phyloP scores from a whole-genome alignment of 345 rosid genomes.

The Physaria fendleri region DNA sequence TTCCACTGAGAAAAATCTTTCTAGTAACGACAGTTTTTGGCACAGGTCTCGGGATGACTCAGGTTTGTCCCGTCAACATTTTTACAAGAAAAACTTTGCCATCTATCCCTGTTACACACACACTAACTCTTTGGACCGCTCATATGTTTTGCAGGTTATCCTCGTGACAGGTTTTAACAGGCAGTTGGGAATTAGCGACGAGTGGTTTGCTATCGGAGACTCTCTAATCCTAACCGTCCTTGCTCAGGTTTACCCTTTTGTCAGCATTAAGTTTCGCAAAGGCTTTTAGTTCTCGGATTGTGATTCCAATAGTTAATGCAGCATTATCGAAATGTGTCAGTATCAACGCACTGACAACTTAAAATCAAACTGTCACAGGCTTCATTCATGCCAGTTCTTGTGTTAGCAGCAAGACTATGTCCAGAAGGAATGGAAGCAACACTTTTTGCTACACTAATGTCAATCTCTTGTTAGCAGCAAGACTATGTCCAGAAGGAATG shows the following conservation, averaged over 20 bases:
- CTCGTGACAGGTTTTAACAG: slow-evolving; percentile 84
- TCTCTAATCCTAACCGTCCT: slow-evolving; percentile 86
- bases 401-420: slow-evolving; percentile 81
- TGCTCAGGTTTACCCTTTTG: slow-evolving; percentile 46
- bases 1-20: slow-evolving; percentile 75
- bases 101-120: neutral
- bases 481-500: slow-evolving; percentile 94
- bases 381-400: slow-evolving; percentile 97
- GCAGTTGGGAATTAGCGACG: slow-evolving; percentile 76
- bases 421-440: slow-evolving; percentile 99
- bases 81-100: neutral
- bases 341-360: neutral
- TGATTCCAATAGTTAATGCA: neutral
- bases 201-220: slow-evolving; percentile 98
- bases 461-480: slow-evolving; percentile 82
- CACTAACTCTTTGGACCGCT: slow-evolving; percentile 1
- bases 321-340: neutral
- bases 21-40: slow-evolving; percentile 65
- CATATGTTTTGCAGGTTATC: slow-evolving; percentile 49
- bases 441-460: slow-evolving; percentile 93
- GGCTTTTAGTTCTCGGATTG: neutral
- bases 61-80: slow-evolving; percentile 43
- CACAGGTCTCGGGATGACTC: slow-evolving; percentile 91
- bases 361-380: slow-evolving; percentile 39
- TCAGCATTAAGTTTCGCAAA: neutral